Evolutionary conservation across 108 stramenopile genomes (phyloP), one percentile per base, ranked within the genome.

Genomic region (Pseudonitzschia delicatissima): DNA sequence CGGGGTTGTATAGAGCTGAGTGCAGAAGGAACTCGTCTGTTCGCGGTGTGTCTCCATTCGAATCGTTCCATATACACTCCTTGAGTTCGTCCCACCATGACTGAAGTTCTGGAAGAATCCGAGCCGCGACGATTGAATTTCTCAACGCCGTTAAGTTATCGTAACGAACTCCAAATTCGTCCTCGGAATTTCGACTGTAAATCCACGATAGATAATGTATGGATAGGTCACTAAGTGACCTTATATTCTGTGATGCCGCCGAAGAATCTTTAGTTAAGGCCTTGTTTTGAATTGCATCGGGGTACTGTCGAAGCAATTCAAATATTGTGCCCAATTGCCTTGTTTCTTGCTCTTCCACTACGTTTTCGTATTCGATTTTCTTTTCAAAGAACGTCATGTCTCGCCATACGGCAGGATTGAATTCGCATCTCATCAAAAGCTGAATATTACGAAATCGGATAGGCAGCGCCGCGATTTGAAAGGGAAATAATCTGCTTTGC

Each of bases 401-500:
- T 28, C 66, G 27, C 61, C 66, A 67, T 55, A 62, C 60, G 11
- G 39, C 26, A 29, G 64, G 50, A 42, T 36, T 53, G 29, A 60
- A 62, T 23, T 61, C 33, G 21, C 40, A 47, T 35, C 66, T 42
- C 51, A 67, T 36, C n/a, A 53, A 26, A 13, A 45, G 31, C 27
- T 45, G 25, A 39, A 55, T 28, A 25, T 52, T 53, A 23, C 27
- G 67, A 5, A 44, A 39, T 27, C n/a, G 29, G 26, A 34, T 48
- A 15, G 25, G 26, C 23, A 69, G 50, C 9, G 74, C 74, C 2
- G 74, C 74, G 4, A 76, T 47, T 39, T 76, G 74, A 47, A 76
- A 76, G 18, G 74, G 74, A 59, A 59, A 76, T 21, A 76, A 57
- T 39, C 36, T 76, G 28, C 62, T 64, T 28, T 69, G 57, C 8